Evolutionary conservation across 192 early-diverging fungal species (phyloP).

Genomic region (Entomortierella lignicola): DNA sequence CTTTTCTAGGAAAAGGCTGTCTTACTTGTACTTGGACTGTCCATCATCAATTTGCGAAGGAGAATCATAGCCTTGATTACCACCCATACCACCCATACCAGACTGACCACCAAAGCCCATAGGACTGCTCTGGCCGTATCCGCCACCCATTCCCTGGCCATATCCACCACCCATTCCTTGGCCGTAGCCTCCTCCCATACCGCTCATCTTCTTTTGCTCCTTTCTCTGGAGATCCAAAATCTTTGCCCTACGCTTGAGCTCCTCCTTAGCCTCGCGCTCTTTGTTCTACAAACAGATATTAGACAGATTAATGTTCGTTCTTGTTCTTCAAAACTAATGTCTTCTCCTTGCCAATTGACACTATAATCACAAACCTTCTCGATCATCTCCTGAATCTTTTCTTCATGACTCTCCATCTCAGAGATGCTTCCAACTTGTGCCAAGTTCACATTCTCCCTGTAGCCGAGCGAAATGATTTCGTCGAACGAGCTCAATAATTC

Average conservation of each 20-base stretch:
- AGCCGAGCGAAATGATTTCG: constrained; percentile 93
- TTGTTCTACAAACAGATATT: constrained; percentile 71
- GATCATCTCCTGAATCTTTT: constrained; percentile 96
- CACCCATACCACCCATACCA: constrained; percentile 47
- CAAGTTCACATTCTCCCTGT: constrained; percentile 91
- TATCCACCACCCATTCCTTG: constrained; percentile 42
- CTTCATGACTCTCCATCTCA: constrained; percentile 99
- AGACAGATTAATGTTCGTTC: neutral
- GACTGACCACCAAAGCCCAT: constrained; percentile 28
- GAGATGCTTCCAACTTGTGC: constrained; percentile 91
- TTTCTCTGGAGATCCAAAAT: constrained; percentile 91
- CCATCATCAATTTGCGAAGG: constrained; percentile 32
- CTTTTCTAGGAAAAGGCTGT: too few species aligned
- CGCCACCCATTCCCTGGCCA: constrained; percentile 28
- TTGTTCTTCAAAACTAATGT: neutral
- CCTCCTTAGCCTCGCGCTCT: constrained; percentile 97
- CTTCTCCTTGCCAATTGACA: too few species aligned
- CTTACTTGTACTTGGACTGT: constrained; percentile 45
- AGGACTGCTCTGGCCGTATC: constrained; percentile 6
- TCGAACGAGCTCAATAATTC: constrained; percentile 95
- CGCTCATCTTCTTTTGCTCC: constrained; percentile 73
- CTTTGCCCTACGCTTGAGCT: constrained; percentile 92
- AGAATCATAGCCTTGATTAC: constrained; percentile 46
- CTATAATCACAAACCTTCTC: constrained; percentile 65
- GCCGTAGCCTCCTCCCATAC: constrained; percentile 33